Evolutionary conservation across 805 yeast genomes (phyloP), one percentile per base, ranked within the genome.

Genomic region (Clavispora asparagi): DNA sequence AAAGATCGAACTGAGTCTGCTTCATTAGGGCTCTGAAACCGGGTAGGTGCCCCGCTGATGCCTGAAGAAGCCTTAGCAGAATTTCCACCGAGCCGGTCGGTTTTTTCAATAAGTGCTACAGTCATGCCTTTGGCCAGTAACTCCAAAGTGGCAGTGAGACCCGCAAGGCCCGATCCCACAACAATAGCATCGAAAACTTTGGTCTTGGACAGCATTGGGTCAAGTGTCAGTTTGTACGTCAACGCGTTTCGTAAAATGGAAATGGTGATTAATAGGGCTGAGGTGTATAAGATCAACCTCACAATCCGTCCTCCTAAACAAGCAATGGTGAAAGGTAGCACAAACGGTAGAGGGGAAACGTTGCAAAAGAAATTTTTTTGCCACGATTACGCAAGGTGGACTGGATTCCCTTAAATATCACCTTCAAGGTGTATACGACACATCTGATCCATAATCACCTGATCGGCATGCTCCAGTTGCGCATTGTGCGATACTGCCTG

Each of bases 31-130:
- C 35, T 35, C 42, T 69, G 72, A 40, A 43, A 62, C 17, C 44
- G 46, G 0, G 74, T 67, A 4, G 65, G 65, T 0, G 54, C 70
- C 1, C 73, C 75, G 58, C 79, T 80, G 45, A 81, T 80, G 19
- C 85, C 85, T 23, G 82, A 76, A 3, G 83, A 77, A 0, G 85
- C 85, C 60, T 79, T 80, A 45, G 73, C 71, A 2, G 84, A 79
- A 52, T 81, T 81, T 7, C 85, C 84, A 28, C 85, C 85, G 30
- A 77, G 57, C 27, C 66, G 65, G 12, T 61, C 62, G 0, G 73
- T 62, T 53, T 81, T 81, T 44, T 81, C 85, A 3, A 81, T 45
- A 7, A 81, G 47, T 0, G 71, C 56, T 4, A 80, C 78, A 0
- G 76, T 70, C 19, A 65, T 49, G 12, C 73, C 71, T 23, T 61